A percentile compares a stretch with the other conserved stretches of the same genome.
Conservation (phyloP, 2,329 filamentous ascomycete genomes). For the Elsinoe perseae region DNA sequence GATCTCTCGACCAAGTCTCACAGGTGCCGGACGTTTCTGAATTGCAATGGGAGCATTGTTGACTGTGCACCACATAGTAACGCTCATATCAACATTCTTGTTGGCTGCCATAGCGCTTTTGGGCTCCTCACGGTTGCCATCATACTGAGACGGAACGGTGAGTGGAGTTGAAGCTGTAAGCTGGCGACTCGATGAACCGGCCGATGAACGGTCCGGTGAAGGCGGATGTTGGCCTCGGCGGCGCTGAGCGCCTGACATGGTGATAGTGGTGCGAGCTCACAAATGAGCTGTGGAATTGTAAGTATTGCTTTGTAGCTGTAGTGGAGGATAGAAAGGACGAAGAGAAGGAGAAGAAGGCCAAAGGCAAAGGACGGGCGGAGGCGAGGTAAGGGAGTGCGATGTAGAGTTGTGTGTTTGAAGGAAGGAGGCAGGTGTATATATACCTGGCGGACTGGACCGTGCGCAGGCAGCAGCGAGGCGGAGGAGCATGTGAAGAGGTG, state of each 20-base stretch:
- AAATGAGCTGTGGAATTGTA: background rate
- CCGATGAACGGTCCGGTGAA: constrained; percentile 8
- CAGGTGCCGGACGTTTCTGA: constrained; percentile 31
- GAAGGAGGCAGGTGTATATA: constrained; percentile 1
- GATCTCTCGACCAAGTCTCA: constrained; percentile 33
- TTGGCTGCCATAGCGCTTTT: constrained; percentile 4
- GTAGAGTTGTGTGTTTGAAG: background rate
- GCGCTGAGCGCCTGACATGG: constrained; percentile 15
- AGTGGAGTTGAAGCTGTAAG: background rate
- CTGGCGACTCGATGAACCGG: constrained; percentile 1
- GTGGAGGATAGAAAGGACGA: background rate
- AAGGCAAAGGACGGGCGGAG: background rate
- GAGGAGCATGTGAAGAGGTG: background rate
- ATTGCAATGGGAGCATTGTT: constrained; percentile 20
- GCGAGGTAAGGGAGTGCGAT: background rate
- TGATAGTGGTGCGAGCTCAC: background rate
- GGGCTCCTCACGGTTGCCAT: constrained; percentile 20
- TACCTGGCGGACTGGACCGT: background rate
- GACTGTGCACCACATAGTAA: constrained; percentile 25
- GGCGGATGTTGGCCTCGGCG: background rate
- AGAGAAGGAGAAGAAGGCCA: background rate
- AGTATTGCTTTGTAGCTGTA: background rate
- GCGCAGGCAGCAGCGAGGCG: constrained; percentile 6
- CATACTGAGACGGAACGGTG: constrained; percentile 10
- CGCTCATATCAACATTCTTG: constrained; percentile 26